Conservation (phyloP, 106 monocot genomes). For the Dendrobium nobile region DNA sequence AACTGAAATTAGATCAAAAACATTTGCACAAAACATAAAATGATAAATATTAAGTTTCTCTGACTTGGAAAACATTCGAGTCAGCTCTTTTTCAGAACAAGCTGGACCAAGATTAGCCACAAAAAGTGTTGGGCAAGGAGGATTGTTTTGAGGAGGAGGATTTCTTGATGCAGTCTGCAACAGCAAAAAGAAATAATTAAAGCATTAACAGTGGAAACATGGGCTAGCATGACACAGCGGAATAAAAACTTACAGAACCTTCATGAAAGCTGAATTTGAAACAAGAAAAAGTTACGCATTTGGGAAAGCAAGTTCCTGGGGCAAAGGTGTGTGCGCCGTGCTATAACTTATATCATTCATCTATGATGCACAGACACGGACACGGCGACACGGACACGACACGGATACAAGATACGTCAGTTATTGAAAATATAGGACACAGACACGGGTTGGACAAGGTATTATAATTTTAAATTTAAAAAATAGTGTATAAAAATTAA, state of each 20-base stretch:
- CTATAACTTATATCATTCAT: background rate
- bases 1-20: background rate
- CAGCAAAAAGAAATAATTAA: background rate
- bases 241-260: background rate
- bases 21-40: background rate
- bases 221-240: background rate
- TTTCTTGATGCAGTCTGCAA: conserved; percentile 14
- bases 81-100: conserved; percentile 62
- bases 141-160: conserved; percentile 12
- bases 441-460: too few species aligned
- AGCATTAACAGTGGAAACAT: background rate
- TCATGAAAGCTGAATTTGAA: background rate
- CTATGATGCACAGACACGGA: too few species aligned
- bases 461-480: too few species aligned
- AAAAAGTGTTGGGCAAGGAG: conserved; percentile 58
- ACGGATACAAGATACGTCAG: too few species aligned
- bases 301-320: background rate
- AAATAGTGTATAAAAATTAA: too few species aligned
- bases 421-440: too few species aligned
- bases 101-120: conserved; percentile 65
- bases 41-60: background rate
- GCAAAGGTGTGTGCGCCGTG: background rate
- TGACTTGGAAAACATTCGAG: conserved; percentile 68
- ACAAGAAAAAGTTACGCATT: background rate
- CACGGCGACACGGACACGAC: too few species aligned